These are phyloP conservation scores for Tuber magnatum DNA, from an alignment of 495 filamentous ascomycete genomes.

Conservation along the genomic window DNA sequence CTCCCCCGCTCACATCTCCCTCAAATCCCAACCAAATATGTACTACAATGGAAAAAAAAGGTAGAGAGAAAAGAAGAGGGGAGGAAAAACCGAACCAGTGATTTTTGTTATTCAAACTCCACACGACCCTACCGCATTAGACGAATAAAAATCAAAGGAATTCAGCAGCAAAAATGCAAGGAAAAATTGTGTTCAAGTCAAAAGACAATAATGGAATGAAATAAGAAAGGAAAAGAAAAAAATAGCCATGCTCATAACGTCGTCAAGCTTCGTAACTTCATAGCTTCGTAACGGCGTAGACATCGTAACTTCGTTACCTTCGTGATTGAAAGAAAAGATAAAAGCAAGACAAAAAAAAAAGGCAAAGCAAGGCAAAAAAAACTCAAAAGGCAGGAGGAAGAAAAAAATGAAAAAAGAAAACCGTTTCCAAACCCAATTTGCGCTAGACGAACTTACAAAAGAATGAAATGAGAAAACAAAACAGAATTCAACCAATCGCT, in stretches of 20 bases:
- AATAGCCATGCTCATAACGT: constrained; percentile 20
- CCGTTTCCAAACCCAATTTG: constrained; percentile 31
- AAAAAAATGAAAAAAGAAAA: constrained; percentile 29
- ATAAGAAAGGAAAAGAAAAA: constrained; percentile 17
- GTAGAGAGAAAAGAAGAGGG: too few species aligned
- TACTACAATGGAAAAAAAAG: neutral
- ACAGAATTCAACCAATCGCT: constrained; percentile 46
- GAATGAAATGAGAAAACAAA: constrained; percentile 38
- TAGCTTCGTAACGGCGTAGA: constrained; percentile 37
- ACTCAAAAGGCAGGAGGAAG: constrained; percentile 11
- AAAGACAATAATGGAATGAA: constrained; percentile 11
- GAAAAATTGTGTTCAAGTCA: constrained; percentile 38
- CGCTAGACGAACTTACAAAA: constrained; percentile 37
- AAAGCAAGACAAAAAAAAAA: constrained; percentile 25
- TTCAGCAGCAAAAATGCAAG: constrained; percentile 37
- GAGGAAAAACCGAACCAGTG: neutral
- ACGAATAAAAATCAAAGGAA: constrained; percentile 31
- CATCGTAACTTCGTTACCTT: constrained; percentile 35
- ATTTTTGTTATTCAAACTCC: constrained; percentile 2
- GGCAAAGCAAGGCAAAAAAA: constrained; percentile 9
- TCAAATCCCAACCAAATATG: neutral
- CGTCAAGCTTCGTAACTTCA: constrained; percentile 37
- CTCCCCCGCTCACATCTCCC: neutral
- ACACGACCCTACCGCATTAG: neutral
- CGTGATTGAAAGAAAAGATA: constrained; percentile 26